phyloP scores from a whole-genome alignment of 2,329 filamentous ascomycete species.

The Epichloe glyceriae region DNA sequence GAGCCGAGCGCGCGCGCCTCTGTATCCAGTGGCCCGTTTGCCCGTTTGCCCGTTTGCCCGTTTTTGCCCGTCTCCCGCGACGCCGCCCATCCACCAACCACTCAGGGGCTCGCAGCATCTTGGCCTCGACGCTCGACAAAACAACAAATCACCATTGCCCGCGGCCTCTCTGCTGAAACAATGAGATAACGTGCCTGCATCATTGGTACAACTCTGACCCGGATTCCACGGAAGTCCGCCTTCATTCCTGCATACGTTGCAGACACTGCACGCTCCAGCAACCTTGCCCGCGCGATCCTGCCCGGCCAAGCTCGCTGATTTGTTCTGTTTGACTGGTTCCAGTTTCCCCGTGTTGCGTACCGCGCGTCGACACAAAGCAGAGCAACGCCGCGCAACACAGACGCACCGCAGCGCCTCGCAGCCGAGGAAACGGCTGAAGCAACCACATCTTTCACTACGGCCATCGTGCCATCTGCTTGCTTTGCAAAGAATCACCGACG shows the following conservation, averaged over 20 bases:
- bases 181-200: constrained; percentile 28
- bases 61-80: neutral
- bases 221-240: constrained; percentile 8
- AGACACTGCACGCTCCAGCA: neutral
- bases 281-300: neutral
- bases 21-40: neutral
- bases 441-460: neutral
- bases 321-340: neutral
- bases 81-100: constrained; percentile 6
- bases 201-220: constrained; percentile 21
- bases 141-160: constrained; percentile 20
- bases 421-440: constrained; percentile 2
- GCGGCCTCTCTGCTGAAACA: constrained; percentile 19
- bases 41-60: neutral
- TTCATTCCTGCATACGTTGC: constrained; percentile 4
- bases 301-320: neutral
- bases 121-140: constrained; percentile 15
- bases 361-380: constrained; percentile 3
- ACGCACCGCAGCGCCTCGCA: constrained; percentile 3
- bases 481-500: constrained; percentile 1
- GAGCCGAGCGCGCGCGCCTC: neutral
- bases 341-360: constrained; percentile 1
- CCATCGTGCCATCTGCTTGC: constrained; percentile 1
- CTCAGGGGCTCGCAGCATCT: constrained; percentile 12
- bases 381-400: neutral